Conservation (phyloP, 1,284 basidiomycete species). For the Stygiomarasmius scandens region DNA sequence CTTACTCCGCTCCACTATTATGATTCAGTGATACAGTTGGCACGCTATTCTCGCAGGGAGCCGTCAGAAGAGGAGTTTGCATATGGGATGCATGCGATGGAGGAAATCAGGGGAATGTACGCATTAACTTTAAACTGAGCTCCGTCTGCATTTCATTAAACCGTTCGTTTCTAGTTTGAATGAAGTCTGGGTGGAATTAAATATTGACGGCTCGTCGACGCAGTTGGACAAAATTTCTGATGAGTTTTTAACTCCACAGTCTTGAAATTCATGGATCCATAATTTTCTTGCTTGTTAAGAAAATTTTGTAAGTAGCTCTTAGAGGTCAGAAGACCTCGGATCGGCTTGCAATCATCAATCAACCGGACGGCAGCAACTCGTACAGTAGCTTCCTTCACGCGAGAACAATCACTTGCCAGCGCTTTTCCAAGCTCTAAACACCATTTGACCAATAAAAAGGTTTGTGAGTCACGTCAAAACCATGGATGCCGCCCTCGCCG, state of each 20-base stretch:
- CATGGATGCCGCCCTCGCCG: too few species aligned
- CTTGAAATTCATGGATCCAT: too few species aligned
- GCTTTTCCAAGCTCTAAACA: too few species aligned
- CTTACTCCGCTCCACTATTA: slow-evolving; percentile 73
- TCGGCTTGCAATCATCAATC: too few species aligned
- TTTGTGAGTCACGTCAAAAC: too few species aligned
- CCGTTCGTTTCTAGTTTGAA: slow-evolving; percentile 44
- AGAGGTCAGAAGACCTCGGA: too few species aligned
- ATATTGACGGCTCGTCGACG: slow-evolving; percentile 56
- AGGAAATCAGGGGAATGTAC: slow-evolving; percentile 59
- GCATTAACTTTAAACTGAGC: slow-evolving; percentile 24
- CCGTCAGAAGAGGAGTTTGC: slow-evolving; percentile 73
- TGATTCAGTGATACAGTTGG: slow-evolving; percentile 77
- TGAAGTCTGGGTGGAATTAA: slow-evolving; percentile 58
- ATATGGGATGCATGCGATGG: slow-evolving; percentile 64
- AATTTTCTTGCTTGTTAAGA: too few species aligned
- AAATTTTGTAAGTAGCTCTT: too few species aligned
- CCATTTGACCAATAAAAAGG: too few species aligned
- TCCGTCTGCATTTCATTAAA: neutral
- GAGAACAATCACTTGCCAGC: too few species aligned
- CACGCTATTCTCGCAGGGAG: slow-evolving; percentile 63
- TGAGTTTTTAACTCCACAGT: slow-evolving; percentile 6
- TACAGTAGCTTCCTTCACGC: too few species aligned
- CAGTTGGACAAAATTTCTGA: slow-evolving; percentile 34
- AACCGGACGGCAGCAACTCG: too few species aligned